These are phyloP conservation scores for Pythium brassicae DNA, from an alignment of 352 stramenopile genomes.

Conservation along the genomic window DNA sequence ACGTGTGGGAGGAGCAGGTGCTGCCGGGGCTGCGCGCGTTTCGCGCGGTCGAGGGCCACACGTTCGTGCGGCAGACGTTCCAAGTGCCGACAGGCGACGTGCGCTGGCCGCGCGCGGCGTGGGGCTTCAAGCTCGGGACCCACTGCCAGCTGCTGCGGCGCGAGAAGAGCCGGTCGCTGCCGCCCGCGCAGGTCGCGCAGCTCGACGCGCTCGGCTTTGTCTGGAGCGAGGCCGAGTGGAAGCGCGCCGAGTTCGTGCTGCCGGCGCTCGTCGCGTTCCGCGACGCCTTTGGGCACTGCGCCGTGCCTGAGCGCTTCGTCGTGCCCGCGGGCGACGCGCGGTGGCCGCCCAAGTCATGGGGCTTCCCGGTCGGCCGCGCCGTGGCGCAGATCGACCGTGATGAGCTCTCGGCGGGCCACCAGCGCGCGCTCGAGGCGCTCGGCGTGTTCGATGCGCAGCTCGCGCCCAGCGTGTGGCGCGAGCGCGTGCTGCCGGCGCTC, in stretches of 20 bases:
- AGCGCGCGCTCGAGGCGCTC: slow-evolving; percentile 26
- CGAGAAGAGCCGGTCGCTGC: slow-evolving; percentile 39
- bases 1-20: slow-evolving; percentile 71
- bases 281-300: slow-evolving; percentile 30
- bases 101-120: slow-evolving; percentile 81
- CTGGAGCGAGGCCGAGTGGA: slow-evolving; percentile 67
- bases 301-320: slow-evolving; percentile 33
- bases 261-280: slow-evolving; percentile 28
- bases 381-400: slow-evolving; percentile 10
- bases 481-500: slow-evolving; percentile 37
- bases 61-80: slow-evolving; percentile 90
- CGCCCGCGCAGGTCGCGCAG: slow-evolving; percentile 19
- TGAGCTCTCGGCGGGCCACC: slow-evolving; percentile 1
- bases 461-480: slow-evolving; percentile 25
- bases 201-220: slow-evolving; percentile 67
- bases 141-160: slow-evolving; percentile 88
- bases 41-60: slow-evolving; percentile 85
- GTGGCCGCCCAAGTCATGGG: slow-evolving; percentile 20
- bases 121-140: slow-evolving; percentile 87
- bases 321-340: slow-evolving; percentile 15
- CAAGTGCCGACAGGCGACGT: slow-evolving; percentile 64
- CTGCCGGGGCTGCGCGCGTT: slow-evolving; percentile 75
- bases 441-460: slow-evolving; percentile 33
- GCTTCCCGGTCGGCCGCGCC: slow-evolving; percentile 18
- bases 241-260: slow-evolving; percentile 56